Evolutionary conservation across 2,329 filamentous ascomycete species (phyloP).

Genomic region (Fusarium sp.): DNA sequence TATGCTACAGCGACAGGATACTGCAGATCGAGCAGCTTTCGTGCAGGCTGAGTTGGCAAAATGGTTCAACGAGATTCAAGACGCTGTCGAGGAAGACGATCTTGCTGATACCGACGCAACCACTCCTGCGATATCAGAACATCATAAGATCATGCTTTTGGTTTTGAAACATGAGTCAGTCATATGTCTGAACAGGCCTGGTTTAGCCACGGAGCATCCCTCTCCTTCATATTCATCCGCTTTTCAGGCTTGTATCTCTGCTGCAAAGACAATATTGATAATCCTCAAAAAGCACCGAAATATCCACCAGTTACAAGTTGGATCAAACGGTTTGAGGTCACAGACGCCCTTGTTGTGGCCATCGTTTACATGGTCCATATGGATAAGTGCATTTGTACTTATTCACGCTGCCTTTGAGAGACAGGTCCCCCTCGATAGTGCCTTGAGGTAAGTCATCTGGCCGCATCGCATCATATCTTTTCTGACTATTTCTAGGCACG

Average conservation of each 20-base stretch:
- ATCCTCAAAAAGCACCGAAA: constrained; percentile 51
- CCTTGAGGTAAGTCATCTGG: constrained; percentile 52
- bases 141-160: constrained; percentile 58
- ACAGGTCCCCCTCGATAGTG: constrained; percentile 55
- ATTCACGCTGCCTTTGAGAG: constrained; percentile 63
- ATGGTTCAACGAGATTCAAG: constrained; percentile 67
- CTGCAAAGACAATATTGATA: constrained; percentile 61
- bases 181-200: constrained; percentile 64
- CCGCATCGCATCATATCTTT: accelerated
- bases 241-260: constrained; percentile 64
- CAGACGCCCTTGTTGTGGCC: constrained; percentile 59
- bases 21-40: constrained; percentile 56
- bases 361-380: constrained; percentile 65
- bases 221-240: constrained; percentile 61
- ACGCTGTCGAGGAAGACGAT: constrained; percentile 57
- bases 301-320: constrained; percentile 24
- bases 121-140: constrained; percentile 43
- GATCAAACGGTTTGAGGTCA: constrained; percentile 21
- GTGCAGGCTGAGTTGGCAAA: constrained; percentile 63
- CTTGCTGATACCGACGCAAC: constrained; percentile 2
- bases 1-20: constrained; percentile 59
- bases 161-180: constrained; percentile 63
- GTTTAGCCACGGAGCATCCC: constrained; percentile 59
- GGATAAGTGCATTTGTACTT: constrained; percentile 65
- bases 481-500: constrained; percentile 39